Base-by-base conservation (phyloP, 2,329 filamentous ascomycete species). In the Rhinocladiella similis region DNA sequence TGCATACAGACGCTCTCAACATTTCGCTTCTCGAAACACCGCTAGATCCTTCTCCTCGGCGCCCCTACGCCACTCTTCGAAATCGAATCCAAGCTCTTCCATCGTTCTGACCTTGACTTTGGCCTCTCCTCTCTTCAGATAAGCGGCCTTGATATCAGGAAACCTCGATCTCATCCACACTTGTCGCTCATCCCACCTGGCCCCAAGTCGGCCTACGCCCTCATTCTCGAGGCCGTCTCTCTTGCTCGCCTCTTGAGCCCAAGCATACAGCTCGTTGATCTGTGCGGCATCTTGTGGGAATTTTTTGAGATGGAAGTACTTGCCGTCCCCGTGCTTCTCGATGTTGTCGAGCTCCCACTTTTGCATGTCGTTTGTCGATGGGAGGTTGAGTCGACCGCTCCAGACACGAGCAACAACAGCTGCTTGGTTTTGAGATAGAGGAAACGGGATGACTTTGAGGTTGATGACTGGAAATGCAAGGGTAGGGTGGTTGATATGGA, bases 391-490 rank as follows among this genome's bases (percentile, higher is more conserved):
- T 1, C 83, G 75, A 33, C 89, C 88, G 1, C 90, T 83, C 82
- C 90, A 96, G 0, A 92, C 81, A 1, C 90, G 83, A 1, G 91
- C 84, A 45, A 95, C 79, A 0, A 90, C 82, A 0, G 91, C 88
- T 1, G 85, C 85, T 72, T 97, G 92, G 5, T 83, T 85, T 73
- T 97, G 91, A 0, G 86, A 81, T 1, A 94, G 66, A 0, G 90
- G 87, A 69, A 96, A 96, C 0, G 93, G 93, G n/a, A 95, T 88
- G n/a, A 94, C 83, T 63, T 88, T 88, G 68, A 91, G 87, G 14
- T 89, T 86, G 38, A 97, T 77, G 0, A 83, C 84, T 0, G 89
- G 80, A 68, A 97, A 92, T 0, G 83, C 87, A 1, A 97, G 77
- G 0, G 90, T 94, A 1, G 92, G 91, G 58, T 90, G 83, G 1